Base-by-base conservation (phyloP, 805 yeast genomes). In the Nakazawaea wickerhamii region DNA sequence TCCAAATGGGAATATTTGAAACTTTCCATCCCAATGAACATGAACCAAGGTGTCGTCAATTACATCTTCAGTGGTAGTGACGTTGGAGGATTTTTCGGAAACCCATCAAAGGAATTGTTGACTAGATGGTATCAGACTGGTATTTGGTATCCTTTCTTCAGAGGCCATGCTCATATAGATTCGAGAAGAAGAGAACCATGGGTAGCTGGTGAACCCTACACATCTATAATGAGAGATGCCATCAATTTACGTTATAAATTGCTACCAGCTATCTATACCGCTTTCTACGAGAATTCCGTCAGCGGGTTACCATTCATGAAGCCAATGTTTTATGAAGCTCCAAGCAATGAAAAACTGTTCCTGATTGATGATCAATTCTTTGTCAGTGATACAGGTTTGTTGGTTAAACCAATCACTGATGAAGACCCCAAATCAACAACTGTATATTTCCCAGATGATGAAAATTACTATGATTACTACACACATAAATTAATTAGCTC, bases 41-140 rank as follows among this genome's bases (percentile, higher is more conserved):
- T 93, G 46, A 85, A 95, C 3, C 73, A 81, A 50, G 88, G 89
- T 36, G 66, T 86, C 22, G 86, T 78, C 1, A 95, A 95, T 7
- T 81, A 79, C 79, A 96, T 96, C 23, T 91, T 90, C 64, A 74
- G 84, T 5, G 99, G 99, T 7, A 91, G 96, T 7, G 99, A 93
- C 65, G 91, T 93, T 36, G 98, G 96, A 26, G 99, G 99, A 0
- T 93, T 93, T 57, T 90, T 89, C 56, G 95, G 95, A 3, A 75
- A 93, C 58, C 98, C 99, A 0, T 66, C 79, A 0, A 70, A 75
- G 27, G 98, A 93, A 55, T 64, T 93, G 47, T 67, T 87, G 45
- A 75, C 85, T 0, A 73, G 99, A 55, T 93, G 99, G 99, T 91
- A 90, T 58, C 99, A 93, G 60, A 73, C 95, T 2, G 99, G 97